Evolutionary conservation across 371 early-diverging fungal genomes (phyloP).

Genomic region (Choanephora cucurbitarum): DNA sequence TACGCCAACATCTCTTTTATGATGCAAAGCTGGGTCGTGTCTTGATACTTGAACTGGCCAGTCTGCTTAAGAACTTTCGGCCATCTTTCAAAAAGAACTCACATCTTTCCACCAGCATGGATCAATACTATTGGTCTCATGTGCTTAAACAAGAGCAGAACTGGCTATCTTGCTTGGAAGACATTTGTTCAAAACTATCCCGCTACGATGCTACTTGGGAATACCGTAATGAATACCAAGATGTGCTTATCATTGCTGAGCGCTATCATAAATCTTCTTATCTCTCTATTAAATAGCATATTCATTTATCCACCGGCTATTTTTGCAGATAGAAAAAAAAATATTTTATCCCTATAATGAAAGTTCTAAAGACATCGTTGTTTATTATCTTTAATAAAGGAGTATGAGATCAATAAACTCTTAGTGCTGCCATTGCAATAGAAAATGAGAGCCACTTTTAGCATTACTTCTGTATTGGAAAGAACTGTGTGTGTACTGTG

Average conservation of each 20-base stretch:
- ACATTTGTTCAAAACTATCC: constrained; percentile 28
- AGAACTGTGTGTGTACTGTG: too few relatives aligned
- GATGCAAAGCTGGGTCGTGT: constrained; percentile 41
- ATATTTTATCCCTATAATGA: too few relatives aligned
- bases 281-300: too few relatives aligned
- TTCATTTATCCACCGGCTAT: too few relatives aligned
- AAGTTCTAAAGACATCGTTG: too few relatives aligned
- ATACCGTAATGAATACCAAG: constrained; percentile 40
- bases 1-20: constrained; percentile 43
- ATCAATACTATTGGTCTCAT: constrained; percentile 7
- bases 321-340: too few relatives aligned
- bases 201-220: constrained; percentile 47
- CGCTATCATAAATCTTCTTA: constrained; percentile 17
- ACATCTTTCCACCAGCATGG: too few relatives aligned
- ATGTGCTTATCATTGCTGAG: constrained; percentile 35
- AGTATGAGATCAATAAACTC: too few relatives aligned
- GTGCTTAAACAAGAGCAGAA: background rate
- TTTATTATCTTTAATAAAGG: too few relatives aligned
- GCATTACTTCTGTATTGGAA: too few relatives aligned
- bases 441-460: too few relatives aligned
- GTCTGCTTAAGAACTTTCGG: constrained; percentile 35
- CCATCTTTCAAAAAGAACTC: constrained; percentile 1
- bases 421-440: too few relatives aligned
- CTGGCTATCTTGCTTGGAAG: constrained; percentile 31
- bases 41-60: constrained; percentile 38